A percentile compares a stretch with the other conserved stretches of the same genome.
Conservation (phyloP, 768 basidiomycete genomes). For the Pholiota molesta region DNA sequence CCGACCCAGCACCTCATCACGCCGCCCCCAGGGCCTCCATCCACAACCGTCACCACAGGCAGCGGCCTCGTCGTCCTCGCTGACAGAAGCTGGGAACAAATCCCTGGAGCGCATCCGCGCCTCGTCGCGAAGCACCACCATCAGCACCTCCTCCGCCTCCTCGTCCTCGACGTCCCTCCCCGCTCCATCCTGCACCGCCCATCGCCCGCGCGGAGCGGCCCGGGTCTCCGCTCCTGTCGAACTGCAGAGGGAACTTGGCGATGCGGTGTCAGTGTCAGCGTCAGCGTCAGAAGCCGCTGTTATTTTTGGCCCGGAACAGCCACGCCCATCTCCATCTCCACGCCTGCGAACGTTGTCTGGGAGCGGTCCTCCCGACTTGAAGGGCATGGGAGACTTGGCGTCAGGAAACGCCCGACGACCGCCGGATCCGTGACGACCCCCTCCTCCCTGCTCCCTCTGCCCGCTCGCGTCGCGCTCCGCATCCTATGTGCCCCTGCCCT, state of each 20-base stretch:
- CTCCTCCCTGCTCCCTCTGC: neutral
- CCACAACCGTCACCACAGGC: neutral
- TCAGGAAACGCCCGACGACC: neutral
- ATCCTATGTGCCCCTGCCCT: neutral
- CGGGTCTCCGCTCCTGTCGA: neutral
- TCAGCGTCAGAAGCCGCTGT: neutral
- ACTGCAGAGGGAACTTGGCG: neutral
- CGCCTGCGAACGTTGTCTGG: conserved; percentile 1
- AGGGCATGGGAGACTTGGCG: neutral
- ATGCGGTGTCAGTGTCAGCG: neutral
- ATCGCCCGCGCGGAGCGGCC: neutral
- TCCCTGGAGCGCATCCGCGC: conserved; percentile 3
- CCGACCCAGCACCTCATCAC: neutral
- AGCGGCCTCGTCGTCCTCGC: neutral
- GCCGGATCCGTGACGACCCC: neutral
- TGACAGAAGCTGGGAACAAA: neutral
- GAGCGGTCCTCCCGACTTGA: neutral
- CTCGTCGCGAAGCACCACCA: neutral
- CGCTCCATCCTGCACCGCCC: neutral
- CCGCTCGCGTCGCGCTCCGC: neutral
- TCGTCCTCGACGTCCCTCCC: conserved; percentile 1
- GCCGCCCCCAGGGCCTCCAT: neutral
- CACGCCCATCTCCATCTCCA: no score
- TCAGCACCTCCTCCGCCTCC: neutral
- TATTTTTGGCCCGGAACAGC: neutral